Evolutionary conservation across 106 monocot genomes (phyloP).

Genomic region (Triglochin maritima): DNA sequence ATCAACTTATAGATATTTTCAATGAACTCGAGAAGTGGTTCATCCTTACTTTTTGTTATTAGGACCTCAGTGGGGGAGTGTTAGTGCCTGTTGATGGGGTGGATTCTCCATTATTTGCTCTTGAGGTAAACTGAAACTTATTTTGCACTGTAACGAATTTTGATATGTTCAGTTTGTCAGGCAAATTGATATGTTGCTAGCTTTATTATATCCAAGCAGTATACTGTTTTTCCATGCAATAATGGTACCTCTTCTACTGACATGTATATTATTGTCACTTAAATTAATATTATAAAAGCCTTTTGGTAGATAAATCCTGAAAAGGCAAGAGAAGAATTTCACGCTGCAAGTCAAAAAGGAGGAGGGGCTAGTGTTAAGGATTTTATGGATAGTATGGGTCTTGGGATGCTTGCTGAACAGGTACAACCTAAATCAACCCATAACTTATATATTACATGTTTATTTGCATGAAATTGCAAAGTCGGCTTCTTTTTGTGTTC

Average conservation of each 20-base stretch:
- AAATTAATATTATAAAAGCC: neutral
- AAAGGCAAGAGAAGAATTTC: conserved; percentile 90
- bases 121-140: conserved; percentile 46
- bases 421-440: conserved; percentile 14
- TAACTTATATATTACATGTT: too few relatives aligned
- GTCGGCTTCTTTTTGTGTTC: too few relatives aligned
- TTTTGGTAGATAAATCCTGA: conserved; percentile 85
- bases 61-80: conserved; percentile 90
- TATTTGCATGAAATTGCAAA: too few relatives aligned
- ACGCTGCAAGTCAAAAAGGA: conserved; percentile 52
- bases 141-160: neutral
- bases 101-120: conserved; percentile 81
- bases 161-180: too few relatives aligned
- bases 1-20: neutral
- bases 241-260: too few relatives aligned
- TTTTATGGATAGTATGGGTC: conserved; percentile 98
- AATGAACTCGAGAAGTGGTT: neutral
- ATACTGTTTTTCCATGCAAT: too few relatives aligned
- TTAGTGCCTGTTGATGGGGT: conserved; percentile 84
- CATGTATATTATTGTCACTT: too few relatives aligned
- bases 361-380: conserved; percentile 90
- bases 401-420: conserved; percentile 93
- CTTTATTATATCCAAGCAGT: too few relatives aligned
- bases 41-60: neutral
- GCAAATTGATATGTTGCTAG: too few relatives aligned